Evolutionary conservation across 371 early-diverging fungal genomes (phyloP).

Genomic region (Globomyces sp.): DNA sequence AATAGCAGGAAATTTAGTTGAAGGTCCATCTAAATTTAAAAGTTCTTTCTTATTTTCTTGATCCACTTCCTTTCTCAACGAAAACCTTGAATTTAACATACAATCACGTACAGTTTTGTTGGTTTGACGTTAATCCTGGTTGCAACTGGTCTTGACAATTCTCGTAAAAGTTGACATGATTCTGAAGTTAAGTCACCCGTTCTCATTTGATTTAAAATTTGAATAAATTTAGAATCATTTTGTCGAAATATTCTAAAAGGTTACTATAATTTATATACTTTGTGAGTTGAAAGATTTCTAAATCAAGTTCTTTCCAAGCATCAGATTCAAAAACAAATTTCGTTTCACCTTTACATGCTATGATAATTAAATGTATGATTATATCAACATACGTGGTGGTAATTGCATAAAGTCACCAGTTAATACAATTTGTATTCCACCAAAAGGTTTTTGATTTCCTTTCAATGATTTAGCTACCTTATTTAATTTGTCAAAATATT

Average conservation of each 20-base stretch:
- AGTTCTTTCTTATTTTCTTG: constrained; percentile 62
- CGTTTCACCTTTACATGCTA: constrained; percentile 14
- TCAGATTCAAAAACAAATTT: constrained; percentile 73
- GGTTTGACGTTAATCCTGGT: constrained; percentile 63
- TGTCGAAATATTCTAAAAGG: constrained; percentile 44
- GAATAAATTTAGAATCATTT: constrained; percentile 38
- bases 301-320: constrained; percentile 53
- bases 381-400: constrained; percentile 62
- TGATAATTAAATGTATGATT: constrained; percentile 31
- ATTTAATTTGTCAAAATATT: constrained; percentile 79
- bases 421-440: constrained; percentile 83
- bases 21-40: constrained; percentile 34
- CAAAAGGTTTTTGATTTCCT: constrained; percentile 62
- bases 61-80: constrained; percentile 71
- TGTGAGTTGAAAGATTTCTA: constrained; percentile 52
- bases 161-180: constrained; percentile 52
- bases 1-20: constrained; percentile 15
- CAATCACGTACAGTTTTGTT: constrained; percentile 58
- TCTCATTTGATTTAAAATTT: constrained; percentile 48
- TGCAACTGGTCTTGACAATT: constrained; percentile 19
- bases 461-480: constrained; percentile 63
- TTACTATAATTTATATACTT: background rate
- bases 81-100: constrained; percentile 15
- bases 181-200: constrained; percentile 30
- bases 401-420: constrained; percentile 92